These are phyloP conservation scores for Dissoconium aciculare DNA, from an alignment of 2,329 filamentous ascomycete genomes.

Conservation along the genomic window DNA sequence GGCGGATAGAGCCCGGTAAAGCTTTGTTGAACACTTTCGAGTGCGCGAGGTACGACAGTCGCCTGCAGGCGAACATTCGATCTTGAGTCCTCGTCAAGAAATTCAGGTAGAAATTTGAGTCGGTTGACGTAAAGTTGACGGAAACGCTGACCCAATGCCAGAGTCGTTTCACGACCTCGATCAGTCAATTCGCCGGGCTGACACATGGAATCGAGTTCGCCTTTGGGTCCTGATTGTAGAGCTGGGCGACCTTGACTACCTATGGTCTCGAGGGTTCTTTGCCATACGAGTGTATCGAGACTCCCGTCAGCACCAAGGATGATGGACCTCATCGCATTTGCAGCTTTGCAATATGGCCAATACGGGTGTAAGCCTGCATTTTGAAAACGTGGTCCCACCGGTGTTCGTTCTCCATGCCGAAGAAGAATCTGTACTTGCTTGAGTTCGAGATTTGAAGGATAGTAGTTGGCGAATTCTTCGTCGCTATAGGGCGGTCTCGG, in stretches of 20 bases:
- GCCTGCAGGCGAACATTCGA: slow-evolving; percentile 31
- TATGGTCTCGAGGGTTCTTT: slow-evolving; percentile 71
- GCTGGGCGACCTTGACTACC: slow-evolving; percentile 47
- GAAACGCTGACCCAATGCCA: slow-evolving; percentile 33
- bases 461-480: slow-evolving; percentile 66
- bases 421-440: slow-evolving; percentile 75
- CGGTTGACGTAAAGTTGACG: slow-evolving; percentile 37
- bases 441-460: slow-evolving; percentile 64
- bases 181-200: slow-evolving; percentile 42
- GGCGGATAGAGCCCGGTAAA: slow-evolving; percentile 36
- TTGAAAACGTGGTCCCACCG: slow-evolving; percentile 75
- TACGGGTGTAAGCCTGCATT: slow-evolving; percentile 39
- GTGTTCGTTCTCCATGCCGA: slow-evolving; percentile 49
- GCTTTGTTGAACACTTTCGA: slow-evolving; percentile 37
- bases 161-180: slow-evolving; percentile 34
- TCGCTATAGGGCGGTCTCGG: slow-evolving; percentile 63
- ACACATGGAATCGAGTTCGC: slow-evolving; percentile 68
- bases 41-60: slow-evolving; percentile 35
- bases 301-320: slow-evolving; percentile 40
- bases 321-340: slow-evolving; percentile 52
- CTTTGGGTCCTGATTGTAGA: slow-evolving; percentile 50
- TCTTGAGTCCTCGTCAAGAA: slow-evolving; percentile 24
- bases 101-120: slow-evolving; percentile 33
- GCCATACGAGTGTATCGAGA: slow-evolving; percentile 47
- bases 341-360: slow-evolving; percentile 85